Evolutionary conservation across 257 asterid species (phyloP), one percentile per base, ranked within the genome.

Genomic region (Petunia secreta): DNA sequence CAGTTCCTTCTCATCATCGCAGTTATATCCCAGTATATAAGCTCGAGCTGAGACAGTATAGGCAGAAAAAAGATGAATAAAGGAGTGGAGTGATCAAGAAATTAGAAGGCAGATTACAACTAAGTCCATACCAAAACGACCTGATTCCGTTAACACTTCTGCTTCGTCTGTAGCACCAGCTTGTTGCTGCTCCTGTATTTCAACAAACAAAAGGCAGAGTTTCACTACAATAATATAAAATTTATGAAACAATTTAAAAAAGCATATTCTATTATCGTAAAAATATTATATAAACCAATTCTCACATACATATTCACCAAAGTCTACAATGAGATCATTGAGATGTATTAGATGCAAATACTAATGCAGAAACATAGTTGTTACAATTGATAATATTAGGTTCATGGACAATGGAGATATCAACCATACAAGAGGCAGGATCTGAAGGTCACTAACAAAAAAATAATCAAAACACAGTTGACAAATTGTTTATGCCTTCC

Each of bases 121-220:
- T 37, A 11, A 8, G 75, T 58, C 75, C 85, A 1, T 89, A 95
- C 99, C 98, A 82, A 92, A 92, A 80, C 97, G 97, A 0, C 97
- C 99, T 55, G 97, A 92, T 77, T 97, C 99, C 98, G 89, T 91
- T 60, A 95, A 93, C 41, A 97, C 97, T 87, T 95, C 99, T 6
- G 92, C 94, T 83, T 93, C 97, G 83, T 95, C 99, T 1, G 90
- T 64, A 55, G 52, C 92, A 74, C 91, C 92, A 66, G 85, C 92
- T 87, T 88, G 96, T 80, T 90, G 95, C 53, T 86, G 92, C 25
- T 93, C 98, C 97, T 93, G 82, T 64, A 38, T 64, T 83, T 81
- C 60, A 75, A 34, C 59, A 69, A 8, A 69, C 77, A 71, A 25
- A 16, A 52, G 50, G 41, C 1, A 44, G 50, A 67, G 4, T 9